These are phyloP conservation scores for Nepenthes mirabilis DNA, from an alignment of 148 eudicot species.

Conservation along the genomic window DNA sequence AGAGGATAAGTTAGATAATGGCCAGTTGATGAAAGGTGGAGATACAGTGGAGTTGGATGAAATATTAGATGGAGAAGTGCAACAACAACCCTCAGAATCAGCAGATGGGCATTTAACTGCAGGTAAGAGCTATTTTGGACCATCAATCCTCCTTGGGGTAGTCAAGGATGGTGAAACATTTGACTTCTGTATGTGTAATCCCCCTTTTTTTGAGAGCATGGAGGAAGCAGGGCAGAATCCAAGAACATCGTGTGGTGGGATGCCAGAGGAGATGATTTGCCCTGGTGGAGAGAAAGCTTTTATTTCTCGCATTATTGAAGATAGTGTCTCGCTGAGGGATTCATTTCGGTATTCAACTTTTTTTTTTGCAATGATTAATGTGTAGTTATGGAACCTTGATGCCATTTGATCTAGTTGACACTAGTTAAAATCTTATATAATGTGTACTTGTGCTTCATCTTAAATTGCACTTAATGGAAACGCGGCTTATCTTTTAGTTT, in stretches of 20 bases:
- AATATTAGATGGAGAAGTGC: conserved; percentile 7
- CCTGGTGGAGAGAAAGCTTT: conserved; percentile 89
- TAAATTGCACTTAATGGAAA: background rate
- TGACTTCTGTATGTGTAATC: conserved; percentile 98
- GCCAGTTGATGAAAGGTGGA: background rate
- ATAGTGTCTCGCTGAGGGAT: conserved; percentile 52
- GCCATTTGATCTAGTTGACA: too few species aligned
- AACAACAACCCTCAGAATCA: conserved; percentile 6
- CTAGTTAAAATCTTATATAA: background rate
- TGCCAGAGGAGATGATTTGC: conserved; percentile 81
- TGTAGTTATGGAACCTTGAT: too few species aligned
- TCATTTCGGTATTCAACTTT: conserved; percentile 55
- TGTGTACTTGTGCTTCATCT: background rate
- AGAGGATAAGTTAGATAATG: conserved; percentile 11
- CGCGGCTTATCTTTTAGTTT: conserved; percentile 1
- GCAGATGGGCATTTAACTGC: conserved; percentile 8
- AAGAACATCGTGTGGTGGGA: conserved; percentile 95
- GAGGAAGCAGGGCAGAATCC: conserved; percentile 88
- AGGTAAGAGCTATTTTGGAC: conserved; percentile 36
- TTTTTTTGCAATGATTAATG: too few species aligned
- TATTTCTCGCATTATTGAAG: conserved; percentile 63
- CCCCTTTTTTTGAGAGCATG: conserved; percentile 93
- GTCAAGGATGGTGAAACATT: conserved; percentile 69
- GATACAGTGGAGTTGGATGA: conserved; percentile 7
- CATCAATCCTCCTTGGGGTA: conserved; percentile 63